Evolutionary conservation across 2,329 filamentous ascomycete genomes (phyloP), one percentile per base, ranked within the genome.

Genomic region (Diatrype stigma): DNA sequence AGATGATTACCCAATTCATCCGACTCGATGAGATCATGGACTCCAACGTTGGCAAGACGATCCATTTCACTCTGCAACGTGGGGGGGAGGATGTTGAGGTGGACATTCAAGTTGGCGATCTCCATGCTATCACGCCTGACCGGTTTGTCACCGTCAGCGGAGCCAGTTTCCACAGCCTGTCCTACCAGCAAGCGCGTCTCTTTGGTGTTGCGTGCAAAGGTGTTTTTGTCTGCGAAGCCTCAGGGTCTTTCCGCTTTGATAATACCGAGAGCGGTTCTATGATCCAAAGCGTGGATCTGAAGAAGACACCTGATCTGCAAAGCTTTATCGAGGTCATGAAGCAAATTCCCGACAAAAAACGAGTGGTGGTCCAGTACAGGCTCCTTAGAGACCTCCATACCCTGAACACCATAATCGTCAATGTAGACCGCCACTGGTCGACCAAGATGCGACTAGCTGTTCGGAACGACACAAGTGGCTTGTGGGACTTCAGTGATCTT

Each of bases 351-450:
- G 86, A 89, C 71, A 81, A 78, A 65, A 83, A 91, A 28, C 83
- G 94, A 49, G 87, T 99, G 11, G 93, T 97, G 28, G 87, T 97
- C 51, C 94, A 90, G 7, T 99, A 96, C 74, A 94, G 95, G 71
- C 93, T 99, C 67, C 85, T 99, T 35, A 81, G 93, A 51, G 95
- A 99, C 67, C 77, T 99, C 51, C 94, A 99, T 70, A 96, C 93
- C 0, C 81, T 95, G 49, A 92, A 96, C 69, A 99, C 94, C 1
- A 89, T 87, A 52, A 93, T 99, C 66, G 81, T 96, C 57, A 87
- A 94, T 58, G 83, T 99, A 50, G 94, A 99, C 69, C 85, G 94
- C 42, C 94, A 99, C 70, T 99, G 94, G 94, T 87, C 90, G 46
- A 86, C 86, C 51, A 95, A 95, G 74, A 97, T 99, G 89, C 87